phyloP scores from a whole-genome alignment of 2,329 filamentous ascomycete species.

The Colletotrichum sublineola region DNA sequence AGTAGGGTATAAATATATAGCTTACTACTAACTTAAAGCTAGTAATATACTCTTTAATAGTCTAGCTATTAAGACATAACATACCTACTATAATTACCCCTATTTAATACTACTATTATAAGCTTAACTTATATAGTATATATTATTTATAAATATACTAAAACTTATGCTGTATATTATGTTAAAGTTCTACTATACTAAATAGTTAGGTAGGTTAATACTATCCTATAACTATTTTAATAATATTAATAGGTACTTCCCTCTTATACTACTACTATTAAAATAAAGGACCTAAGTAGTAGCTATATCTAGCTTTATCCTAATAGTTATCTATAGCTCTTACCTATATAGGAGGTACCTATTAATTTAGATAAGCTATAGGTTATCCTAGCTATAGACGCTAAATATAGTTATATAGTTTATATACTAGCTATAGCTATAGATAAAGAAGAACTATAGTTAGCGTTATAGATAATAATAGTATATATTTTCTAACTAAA shows the following conservation, averaged over 20 bases:
- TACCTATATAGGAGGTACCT: conserved; percentile 12
- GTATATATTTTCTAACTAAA: not conserved
- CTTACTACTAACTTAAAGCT: conserved; percentile 13
- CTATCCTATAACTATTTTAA: conserved; percentile 47
- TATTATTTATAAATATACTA: not conserved
- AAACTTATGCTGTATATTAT: conserved; percentile 24
- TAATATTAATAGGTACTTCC: conserved; percentile 48
- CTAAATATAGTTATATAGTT: conserved; percentile 16
- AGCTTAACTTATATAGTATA: too few species aligned
- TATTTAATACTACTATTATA: not conserved
- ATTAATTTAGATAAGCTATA: not conserved
- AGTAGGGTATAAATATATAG: conserved; percentile 4
- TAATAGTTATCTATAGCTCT: not conserved
- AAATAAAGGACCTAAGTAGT: conserved; percentile 6
- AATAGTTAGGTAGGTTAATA: conserved; percentile 27
- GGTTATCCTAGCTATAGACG: not conserved
- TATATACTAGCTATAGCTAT: conserved; percentile 4
- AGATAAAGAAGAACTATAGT: too few species aligned
- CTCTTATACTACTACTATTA: conserved; percentile 49
- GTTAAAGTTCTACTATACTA: conserved; percentile 21
- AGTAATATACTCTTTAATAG: conserved; percentile 20
- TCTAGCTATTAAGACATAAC: conserved; percentile 19
- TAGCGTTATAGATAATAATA: not conserved
- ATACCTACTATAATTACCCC: conserved; percentile 6
- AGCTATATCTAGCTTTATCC: conserved; percentile 9